phyloP scores from a whole-genome alignment of 495 filamentous ascomycete genomes.

The Aspergillus ostianus region DNA sequence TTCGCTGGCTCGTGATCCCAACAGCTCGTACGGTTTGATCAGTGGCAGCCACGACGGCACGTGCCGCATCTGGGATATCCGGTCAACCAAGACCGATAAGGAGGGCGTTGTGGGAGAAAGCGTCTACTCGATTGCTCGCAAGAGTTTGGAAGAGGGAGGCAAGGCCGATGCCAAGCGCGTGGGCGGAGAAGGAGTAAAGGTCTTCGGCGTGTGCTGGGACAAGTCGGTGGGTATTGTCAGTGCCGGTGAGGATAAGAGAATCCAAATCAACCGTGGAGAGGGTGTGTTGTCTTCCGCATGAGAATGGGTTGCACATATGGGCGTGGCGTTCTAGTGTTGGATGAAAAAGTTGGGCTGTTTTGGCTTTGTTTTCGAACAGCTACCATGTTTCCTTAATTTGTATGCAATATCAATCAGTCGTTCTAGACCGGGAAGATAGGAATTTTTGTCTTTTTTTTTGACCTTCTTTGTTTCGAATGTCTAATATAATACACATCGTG shows the following conservation, averaged over 20 bases:
- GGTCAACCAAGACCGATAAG: slow-evolving; percentile 65
- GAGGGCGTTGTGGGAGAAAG: slow-evolving; percentile 70
- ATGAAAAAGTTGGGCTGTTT: slow-evolving; percentile 34
- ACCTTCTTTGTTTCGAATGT: slow-evolving; percentile 2
- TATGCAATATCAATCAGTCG: slow-evolving; percentile 11
- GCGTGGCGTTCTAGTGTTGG: slow-evolving; percentile 33
- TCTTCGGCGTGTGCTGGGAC: slow-evolving; percentile 91
- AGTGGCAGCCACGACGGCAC: slow-evolving; percentile 87
- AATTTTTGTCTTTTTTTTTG: slow-evolving; percentile 8
- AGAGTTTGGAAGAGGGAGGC: slow-evolving; percentile 55
- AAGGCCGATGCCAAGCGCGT: slow-evolving; percentile 50
- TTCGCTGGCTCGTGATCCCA: slow-evolving; percentile 64
- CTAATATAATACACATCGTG: slow-evolving; percentile 34
- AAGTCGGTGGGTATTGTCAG: slow-evolving; percentile 81
- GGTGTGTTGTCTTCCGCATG: slow-evolving; percentile 42
- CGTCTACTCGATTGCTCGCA: slow-evolving; percentile 76
- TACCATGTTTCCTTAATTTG: slow-evolving; percentile 3
- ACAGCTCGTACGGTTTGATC: slow-evolving; percentile 75
- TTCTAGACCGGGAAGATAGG: background rate
- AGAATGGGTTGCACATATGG: slow-evolving; percentile 33
- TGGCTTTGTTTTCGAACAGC: slow-evolving; percentile 13
- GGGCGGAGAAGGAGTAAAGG: slow-evolving; percentile 79
- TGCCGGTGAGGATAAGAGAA: slow-evolving; percentile 84
- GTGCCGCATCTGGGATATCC: slow-evolving; percentile 87
- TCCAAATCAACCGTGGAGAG: slow-evolving; percentile 81